Evolutionary conservation across 2,329 filamentous ascomycete species (phyloP), one percentile per base, ranked within the genome.

Genomic region (Fusarium begoniae): DNA sequence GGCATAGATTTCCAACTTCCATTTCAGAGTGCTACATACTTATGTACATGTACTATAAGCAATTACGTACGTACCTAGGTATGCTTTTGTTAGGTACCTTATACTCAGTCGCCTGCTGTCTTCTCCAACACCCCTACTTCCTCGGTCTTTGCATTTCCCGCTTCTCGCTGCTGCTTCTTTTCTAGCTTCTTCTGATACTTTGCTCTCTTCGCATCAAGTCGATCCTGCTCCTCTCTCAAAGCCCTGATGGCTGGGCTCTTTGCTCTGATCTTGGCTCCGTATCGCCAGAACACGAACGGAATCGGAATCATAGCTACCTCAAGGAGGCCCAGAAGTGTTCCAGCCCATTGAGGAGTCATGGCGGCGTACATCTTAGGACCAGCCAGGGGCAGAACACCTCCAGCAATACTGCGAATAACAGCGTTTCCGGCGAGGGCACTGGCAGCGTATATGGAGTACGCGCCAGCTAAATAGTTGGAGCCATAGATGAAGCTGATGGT

Each of bases 381-480:
- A 6, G 93, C 93, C 2, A 97, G 85, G 0, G 94, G 94, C 17
- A 97, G 84, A 0, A 90, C 88, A n/a, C 91, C 94, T n/a, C 94
- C 94, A 62, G 95, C 86, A 12, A 93, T 80, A 64, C 89, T 92
- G 40, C 94, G 86, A 22, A 94, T 86, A 5, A 97, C 92, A 0
- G 92, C 90, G 75, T 96, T 97, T 1, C 93, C 93, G 0, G 94
- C 94, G 40, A 97, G 85, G 0, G 94, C 94, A 6, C 90, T 93
- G 2, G 94, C 94, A 3, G 94, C 91, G 79, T 95, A 97, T 75
- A 96, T 92, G 8, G 92, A 92, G 75, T 97, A 97, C 12, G 91
- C 90, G 54, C 92, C 88, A 0, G 94, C 93, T 8, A 97, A 84
- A 80, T 97, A 97, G 77, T 94, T 96, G 11, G 88, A 90, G 0